Evolutionary conservation across 2,329 filamentous ascomycete genomes (phyloP), one percentile per base, ranked within the genome.

Genomic region (Sporothrix pallida): DNA sequence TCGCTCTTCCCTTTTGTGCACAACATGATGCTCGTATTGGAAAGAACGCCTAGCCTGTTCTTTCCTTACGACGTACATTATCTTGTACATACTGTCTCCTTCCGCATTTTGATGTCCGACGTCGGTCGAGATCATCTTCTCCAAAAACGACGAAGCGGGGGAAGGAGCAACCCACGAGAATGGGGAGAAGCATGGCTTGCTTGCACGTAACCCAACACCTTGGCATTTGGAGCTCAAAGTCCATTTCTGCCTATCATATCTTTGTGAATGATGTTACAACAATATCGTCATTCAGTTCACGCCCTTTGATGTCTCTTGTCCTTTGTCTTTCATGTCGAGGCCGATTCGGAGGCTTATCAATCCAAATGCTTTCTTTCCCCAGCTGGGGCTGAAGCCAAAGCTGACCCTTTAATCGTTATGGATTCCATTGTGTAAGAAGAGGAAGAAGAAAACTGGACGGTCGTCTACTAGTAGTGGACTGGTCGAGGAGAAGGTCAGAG

Each of bases 41-140:
- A 37, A 69, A 69, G 65, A 69, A 69, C 46, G 46, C 46, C 63
- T 37, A 26, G 46, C 46, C 23, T 60, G 15, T 37, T 60, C 26
- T 60, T 60, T 15, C 42, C n/a, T 37, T 46, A n/a, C n/a, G n/a
- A n/a, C n/a, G n/a, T n/a, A n/a, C n/a, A 2, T n/a, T 52, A 6
- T 17, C n/a, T 52, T n/a, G 50, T 8, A 20, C 17, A 20, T 42
- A 15, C 12, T 31, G 9, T 42, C 63, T 67, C 63, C 42, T 68
- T 68, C 63, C 44, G 13, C 58, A 17, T 48, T 50, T 7, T 15
- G 20, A 26, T 67, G 62, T 46, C 62, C 65, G 65, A 52, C 65
- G 65, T 68, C 65, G 65, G 65, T n/a, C 7, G n/a, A n/a, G 65
- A 68, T 15, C 26, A 17, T 5, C 1, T 37, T 37, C 31, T 5